These are phyloP conservation scores for Macrotyloma uniflorum DNA, from an alignment of 306 rosid species.

Conservation along the genomic window DNA sequence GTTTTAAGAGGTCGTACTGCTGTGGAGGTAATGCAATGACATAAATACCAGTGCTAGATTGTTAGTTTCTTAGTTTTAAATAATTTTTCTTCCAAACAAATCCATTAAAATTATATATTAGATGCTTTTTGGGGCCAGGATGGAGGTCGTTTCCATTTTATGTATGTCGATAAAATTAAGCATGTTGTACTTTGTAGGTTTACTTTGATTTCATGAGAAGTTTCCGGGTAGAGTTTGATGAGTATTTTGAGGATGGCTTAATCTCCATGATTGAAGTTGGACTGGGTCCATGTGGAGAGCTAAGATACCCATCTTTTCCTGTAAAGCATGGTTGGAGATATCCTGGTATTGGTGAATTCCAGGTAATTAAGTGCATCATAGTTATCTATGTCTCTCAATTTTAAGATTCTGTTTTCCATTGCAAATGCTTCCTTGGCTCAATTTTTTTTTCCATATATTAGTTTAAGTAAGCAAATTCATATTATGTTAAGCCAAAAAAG, in stretches of 20 bases:
- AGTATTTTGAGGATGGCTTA: slow-evolving; percentile 74
- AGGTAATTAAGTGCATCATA: slow-evolving; percentile 56
- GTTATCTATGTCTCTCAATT: slow-evolving; percentile 10
- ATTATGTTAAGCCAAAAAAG: slow-evolving; percentile 5
- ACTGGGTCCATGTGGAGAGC: slow-evolving; percentile 96
- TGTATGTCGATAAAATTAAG: slow-evolving; percentile 17
- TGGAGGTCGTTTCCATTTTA: slow-evolving; percentile 21
- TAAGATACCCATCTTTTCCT: slow-evolving; percentile 88
- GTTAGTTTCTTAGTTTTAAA: background rate
- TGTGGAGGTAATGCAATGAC: slow-evolving; percentile 69
- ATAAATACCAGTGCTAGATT: background rate
- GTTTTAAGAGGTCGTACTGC: slow-evolving; percentile 97
- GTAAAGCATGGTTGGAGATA: slow-evolving; percentile 99
- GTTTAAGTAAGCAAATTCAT: slow-evolving; percentile 15
- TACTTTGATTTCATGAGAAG: slow-evolving; percentile 99
- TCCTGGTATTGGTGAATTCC: slow-evolving; percentile 99
- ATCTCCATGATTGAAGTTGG: slow-evolving; percentile 93
- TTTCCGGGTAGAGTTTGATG: slow-evolving; percentile 89
- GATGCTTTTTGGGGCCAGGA: background rate
- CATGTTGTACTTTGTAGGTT: slow-evolving; percentile 57
- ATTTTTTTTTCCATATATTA: background rate
- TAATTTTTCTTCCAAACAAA: background rate
- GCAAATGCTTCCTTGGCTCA: slow-evolving; percentile 26
- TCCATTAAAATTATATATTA: slow-evolving; percentile 29
- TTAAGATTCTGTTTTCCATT: slow-evolving; percentile 26